These are phyloP conservation scores for Globisporangium lucens DNA, from an alignment of 352 stramenopile genomes.

Conservation along the genomic window DNA sequence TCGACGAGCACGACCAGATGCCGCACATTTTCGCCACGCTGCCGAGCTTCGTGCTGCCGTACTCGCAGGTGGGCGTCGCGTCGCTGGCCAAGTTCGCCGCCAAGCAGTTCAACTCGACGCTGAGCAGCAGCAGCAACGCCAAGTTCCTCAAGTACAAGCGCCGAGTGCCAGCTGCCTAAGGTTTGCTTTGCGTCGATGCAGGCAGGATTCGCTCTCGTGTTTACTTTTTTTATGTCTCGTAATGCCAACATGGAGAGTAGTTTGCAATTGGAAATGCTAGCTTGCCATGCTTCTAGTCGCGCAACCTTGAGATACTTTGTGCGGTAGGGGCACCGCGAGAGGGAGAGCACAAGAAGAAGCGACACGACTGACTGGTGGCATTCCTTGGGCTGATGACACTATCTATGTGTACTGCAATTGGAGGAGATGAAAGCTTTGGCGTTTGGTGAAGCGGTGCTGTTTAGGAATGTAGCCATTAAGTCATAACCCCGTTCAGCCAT, in stretches of 20 bases:
- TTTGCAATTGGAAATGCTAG: background rate
- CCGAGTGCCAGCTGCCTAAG: background rate
- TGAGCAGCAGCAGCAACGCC: background rate
- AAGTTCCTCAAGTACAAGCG: constrained; percentile 5
- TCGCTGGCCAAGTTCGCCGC: constrained; percentile 35
- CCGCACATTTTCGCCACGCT: constrained; percentile 42
- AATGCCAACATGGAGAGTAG: background rate
- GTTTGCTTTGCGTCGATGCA: background rate
- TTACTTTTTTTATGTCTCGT: background rate
- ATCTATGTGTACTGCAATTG: no score
- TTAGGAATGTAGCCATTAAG: background rate
- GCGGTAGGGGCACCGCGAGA: no score
- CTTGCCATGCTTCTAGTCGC: background rate
- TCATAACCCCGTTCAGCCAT: background rate
- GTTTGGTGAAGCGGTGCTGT: background rate
- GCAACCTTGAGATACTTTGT: background rate
- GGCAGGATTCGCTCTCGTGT: background rate
- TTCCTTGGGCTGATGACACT: no score
- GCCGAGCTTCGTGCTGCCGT: constrained; percentile 35
- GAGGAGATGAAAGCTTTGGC: background rate
- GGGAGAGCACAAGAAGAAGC: no score
- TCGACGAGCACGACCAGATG: constrained; percentile 39
- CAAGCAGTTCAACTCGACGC: constrained; percentile 18
- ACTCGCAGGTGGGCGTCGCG: constrained; percentile 29
- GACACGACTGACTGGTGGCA: no score